phyloP scores from a whole-genome alignment of 352 stramenopile genomes.

The Pythium dissimile region DNA sequence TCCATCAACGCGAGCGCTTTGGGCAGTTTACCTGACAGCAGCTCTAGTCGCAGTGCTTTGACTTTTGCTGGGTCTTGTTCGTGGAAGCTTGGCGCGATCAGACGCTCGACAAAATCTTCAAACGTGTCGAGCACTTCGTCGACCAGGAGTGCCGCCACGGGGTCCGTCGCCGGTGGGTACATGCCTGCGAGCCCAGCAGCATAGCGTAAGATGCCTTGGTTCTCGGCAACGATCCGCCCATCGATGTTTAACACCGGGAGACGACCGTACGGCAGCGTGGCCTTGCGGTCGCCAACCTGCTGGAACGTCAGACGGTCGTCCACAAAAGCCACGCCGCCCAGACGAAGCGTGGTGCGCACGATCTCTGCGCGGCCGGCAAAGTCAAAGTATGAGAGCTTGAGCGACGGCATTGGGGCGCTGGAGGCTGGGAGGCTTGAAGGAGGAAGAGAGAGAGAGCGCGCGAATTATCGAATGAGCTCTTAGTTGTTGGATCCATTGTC shows the following conservation, averaged over 20 bases:
- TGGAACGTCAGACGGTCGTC: conserved; percentile 30
- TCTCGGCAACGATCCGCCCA: conserved; percentile 39
- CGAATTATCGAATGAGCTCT: neutral
- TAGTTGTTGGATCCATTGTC: too few species aligned
- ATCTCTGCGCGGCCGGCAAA: conserved; percentile 36
- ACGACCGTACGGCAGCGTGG: conserved; percentile 43
- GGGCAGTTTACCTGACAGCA: neutral
- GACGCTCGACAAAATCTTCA: conserved; percentile 14
- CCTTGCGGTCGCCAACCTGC: conserved; percentile 24
- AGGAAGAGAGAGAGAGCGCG: too few species aligned
- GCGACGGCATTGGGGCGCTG: neutral
- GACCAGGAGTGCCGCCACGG: conserved; percentile 16
- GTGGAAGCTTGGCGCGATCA: conserved; percentile 10
- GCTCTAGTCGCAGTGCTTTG: conserved; percentile 10
- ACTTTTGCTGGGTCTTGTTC: conserved; percentile 8
- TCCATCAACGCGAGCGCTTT: conserved; percentile 9
- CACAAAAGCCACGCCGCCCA: conserved; percentile 56
- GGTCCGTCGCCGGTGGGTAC: conserved; percentile 33
- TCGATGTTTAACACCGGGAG: conserved; percentile 46
- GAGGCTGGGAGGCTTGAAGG: too few species aligned
- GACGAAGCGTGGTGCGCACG: conserved; percentile 43
- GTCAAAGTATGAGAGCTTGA: conserved; percentile 43
- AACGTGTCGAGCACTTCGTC: conserved; percentile 28
- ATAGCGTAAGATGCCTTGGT: conserved; percentile 50
- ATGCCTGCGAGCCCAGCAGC: conserved; percentile 44